Base-by-base conservation (phyloP, 2,329 filamentous ascomycete genomes). In the Polychaeton citri region DNA sequence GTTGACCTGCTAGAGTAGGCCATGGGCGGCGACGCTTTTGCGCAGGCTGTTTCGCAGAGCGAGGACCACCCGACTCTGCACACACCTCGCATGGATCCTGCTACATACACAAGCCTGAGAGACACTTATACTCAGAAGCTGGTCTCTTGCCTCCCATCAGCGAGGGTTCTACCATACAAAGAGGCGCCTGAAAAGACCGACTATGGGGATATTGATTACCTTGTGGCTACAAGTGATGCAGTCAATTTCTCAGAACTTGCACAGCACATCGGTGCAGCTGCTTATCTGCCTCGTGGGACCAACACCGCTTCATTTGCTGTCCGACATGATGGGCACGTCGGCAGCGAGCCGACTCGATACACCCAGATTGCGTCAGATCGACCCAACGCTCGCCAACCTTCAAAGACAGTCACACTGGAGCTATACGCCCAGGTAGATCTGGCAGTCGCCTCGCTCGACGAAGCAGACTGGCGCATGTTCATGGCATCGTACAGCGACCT, bases 201-300 rank as follows among this genome's bases (percentile, higher is more conserved):
- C 45, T 70, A 74, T 48, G 84, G 83, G 15, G 84, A 90, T 44
- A 61, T 92, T 24, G 83, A 90, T 55, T 65, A 87, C 39, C 55
- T 85, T 2, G 67, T 83, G 2, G 60, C 48, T 37, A 40, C 34
- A 6, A 43, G 51, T 3, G 34, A 44, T 16, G 33, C 19, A 6
- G 17, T 31, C 6, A 32, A 10, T 17, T 6, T 52, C 12, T 42
- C 47, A 15, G 44, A 47, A 1, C 49, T 76, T 6, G 54, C 54
- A 2, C 38, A 41, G 3, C 48, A 60, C 0, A 54, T 83, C 0
- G 58, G 59, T 3, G 74, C 78, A 0, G 51, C 43, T 21, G 43
- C 48, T 38, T 21, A 47, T 19, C 42, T 54, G 32, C 35, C 20
- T 18, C 34, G 39, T 24, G 38, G 44, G 6, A 19, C 30, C 4